These are phyloP conservation scores for Amorphotheca resinae DNA, from an alignment of 495 filamentous ascomycete genomes.

Conservation along the genomic window DNA sequence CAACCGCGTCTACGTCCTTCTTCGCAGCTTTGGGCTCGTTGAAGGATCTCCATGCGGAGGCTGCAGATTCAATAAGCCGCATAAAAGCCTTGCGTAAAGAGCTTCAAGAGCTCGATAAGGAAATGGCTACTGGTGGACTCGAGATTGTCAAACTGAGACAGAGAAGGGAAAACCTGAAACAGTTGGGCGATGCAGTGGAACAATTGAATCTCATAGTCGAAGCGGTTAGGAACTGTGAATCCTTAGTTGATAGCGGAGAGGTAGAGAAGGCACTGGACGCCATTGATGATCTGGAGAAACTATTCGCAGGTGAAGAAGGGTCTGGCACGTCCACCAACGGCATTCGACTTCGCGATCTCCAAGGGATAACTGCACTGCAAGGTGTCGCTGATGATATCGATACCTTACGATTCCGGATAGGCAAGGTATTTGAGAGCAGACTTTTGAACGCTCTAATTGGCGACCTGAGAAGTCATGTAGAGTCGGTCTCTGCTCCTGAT, in stretches of 20 bases:
- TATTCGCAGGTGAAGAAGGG: constrained; percentile 57
- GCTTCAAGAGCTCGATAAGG: constrained; percentile 64
- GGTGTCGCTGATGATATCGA: constrained; percentile 66
- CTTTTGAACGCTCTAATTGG: constrained; percentile 68
- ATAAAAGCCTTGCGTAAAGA: constrained; percentile 76
- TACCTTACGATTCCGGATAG: constrained; percentile 64
- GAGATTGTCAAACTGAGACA: constrained; percentile 74
- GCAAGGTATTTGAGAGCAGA: constrained; percentile 70
- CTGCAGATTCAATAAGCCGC: constrained; percentile 76
- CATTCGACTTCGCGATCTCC: constrained; percentile 50
- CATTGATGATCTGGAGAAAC: constrained; percentile 61
- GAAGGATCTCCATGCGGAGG: constrained; percentile 81
- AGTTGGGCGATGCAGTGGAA: constrained; percentile 66
- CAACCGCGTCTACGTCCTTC: constrained; percentile 87
- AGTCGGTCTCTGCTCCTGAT: constrained; percentile 52
- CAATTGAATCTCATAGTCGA: constrained; percentile 73
- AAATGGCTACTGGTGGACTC: constrained; percentile 77
- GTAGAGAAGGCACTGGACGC: constrained; percentile 66
- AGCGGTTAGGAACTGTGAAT: constrained; percentile 63
- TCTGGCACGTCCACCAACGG: constrained; percentile 18
- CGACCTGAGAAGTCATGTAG: constrained; percentile 75
- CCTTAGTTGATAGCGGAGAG: constrained; percentile 65
- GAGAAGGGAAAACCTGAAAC: constrained; percentile 71
- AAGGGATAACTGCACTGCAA: constrained; percentile 66
- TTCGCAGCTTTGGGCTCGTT: constrained; percentile 91